These are phyloP conservation scores for Kazachstania sp. DNA, from an alignment of 1,139 yeast species.

Conservation along the genomic window DNA sequence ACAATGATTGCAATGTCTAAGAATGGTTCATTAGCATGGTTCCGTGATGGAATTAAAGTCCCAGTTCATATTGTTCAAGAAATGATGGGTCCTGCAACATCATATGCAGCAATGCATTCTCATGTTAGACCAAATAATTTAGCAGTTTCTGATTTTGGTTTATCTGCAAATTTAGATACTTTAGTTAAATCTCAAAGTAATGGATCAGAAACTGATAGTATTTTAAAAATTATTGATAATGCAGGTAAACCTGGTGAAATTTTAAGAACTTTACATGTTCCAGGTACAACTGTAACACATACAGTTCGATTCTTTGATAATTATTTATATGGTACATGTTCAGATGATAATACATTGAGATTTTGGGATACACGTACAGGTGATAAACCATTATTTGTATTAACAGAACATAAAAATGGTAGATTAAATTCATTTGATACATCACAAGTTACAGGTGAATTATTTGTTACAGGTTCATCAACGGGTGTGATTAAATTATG, in stretches of 20 bases:
- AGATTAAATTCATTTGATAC: conserved; percentile 23
- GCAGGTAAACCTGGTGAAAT: conserved; percentile 25
- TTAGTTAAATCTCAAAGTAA: conserved; percentile 27
- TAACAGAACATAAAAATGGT: conserved; percentile 26
- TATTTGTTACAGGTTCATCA: conserved; percentile 28
- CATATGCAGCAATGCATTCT: conserved; percentile 25
- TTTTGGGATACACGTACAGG: conserved; percentile 29
- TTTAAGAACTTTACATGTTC: conserved; percentile 21
- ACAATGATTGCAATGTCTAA: conserved; percentile 25
- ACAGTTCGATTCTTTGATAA: conserved; percentile 28
- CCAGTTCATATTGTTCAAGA: conserved; percentile 29
- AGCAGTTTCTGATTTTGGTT: conserved; percentile 26
- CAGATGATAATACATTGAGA: conserved; percentile 26
- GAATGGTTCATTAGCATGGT: conserved; percentile 31
- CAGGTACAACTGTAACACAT: conserved; percentile 26
- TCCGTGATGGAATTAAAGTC: conserved; percentile 23
- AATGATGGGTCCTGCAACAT: conserved; percentile 27
- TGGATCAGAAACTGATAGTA: conserved; percentile 23
- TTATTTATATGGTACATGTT: conserved; percentile 26
- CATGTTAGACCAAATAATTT: conserved; percentile 16
- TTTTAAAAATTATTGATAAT: conserved; percentile 27
- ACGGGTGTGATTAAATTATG: conserved; percentile 29
- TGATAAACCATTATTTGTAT: conserved; percentile 20
- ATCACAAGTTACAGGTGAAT: conserved; percentile 22
- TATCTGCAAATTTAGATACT: conserved; percentile 23